These are phyloP conservation scores for Pichia membranifaciens DNA, from an alignment of 805 yeast genomes.

Conservation along the genomic window DNA sequence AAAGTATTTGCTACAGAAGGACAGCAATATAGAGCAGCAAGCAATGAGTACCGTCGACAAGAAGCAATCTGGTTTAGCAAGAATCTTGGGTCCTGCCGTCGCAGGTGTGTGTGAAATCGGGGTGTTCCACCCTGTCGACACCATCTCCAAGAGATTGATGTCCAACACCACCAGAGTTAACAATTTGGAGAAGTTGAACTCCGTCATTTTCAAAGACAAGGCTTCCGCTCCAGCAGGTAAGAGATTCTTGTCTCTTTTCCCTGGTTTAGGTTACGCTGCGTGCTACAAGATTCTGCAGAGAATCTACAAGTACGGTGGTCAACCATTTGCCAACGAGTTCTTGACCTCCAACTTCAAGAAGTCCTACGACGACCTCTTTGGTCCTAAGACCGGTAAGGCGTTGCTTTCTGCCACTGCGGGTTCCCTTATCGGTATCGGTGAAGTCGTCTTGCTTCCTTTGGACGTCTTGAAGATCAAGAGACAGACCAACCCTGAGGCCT, in stretches of 20 bases:
- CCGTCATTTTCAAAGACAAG: conserved; percentile 79
- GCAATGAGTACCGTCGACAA: conserved; percentile 45
- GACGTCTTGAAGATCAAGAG: conserved; percentile 97
- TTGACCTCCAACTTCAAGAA: conserved; percentile 67
- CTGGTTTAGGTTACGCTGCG: conserved; percentile 98
- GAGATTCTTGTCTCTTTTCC: conserved; percentile 80
- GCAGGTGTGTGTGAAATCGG: conserved; percentile 97
- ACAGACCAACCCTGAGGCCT: conserved; percentile 99
- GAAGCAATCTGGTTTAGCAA: conserved; percentile 83
- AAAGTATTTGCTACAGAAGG: neutral
- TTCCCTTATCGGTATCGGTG: conserved; percentile 95
- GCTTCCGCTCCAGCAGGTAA: conserved; percentile 65
- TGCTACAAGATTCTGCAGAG: conserved; percentile 94
- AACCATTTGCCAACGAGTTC: conserved; percentile 95
- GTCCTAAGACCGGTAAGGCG: conserved; percentile 96
- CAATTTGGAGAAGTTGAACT: conserved; percentile 61
- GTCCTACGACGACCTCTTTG: conserved; percentile 70
- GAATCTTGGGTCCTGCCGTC: conserved; percentile 94
- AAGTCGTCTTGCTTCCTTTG: conserved; percentile 87
- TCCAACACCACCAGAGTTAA: conserved; percentile 69
- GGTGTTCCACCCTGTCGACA: conserved; percentile 98
- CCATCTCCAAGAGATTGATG: conserved; percentile 93
- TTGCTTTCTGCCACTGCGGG: conserved; percentile 96
- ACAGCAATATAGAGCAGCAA: neutral
- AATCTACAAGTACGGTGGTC: conserved; percentile 98